Base-by-base conservation (phyloP, 1,284 basidiomycete genomes). In the Fomitopsis palustris region DNA sequence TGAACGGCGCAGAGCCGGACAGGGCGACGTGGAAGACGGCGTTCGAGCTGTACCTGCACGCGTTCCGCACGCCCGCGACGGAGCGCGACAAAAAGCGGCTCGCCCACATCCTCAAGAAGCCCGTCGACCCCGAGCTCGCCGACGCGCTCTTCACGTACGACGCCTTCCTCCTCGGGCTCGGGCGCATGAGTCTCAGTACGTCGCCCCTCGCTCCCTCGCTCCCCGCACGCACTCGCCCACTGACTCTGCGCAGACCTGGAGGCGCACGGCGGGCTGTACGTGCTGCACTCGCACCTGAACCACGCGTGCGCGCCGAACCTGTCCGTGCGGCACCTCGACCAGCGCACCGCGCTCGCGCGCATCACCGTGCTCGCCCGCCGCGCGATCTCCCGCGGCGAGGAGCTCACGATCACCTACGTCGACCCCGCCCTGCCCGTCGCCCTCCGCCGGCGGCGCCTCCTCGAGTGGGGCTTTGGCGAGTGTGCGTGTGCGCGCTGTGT, bases 251-350 rank as follows among this genome's bases (percentile, higher is more conserved):
- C 62, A 91, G 89, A 95, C 70, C 78, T 93, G 60, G 94, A 96
- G 74, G 85, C 87, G 2, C 92, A 93, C 62, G 94, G 94, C 4
- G 94, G 93, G 1, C 77, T 96, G 10, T 96, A 95, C 73, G 81
- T 83, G 7, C 81, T 96, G 9, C 93, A 96, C 72, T 90, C 92
- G 1, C 92, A 95, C 69, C 72, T 96, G 41, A 96, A 96, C 74
- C 94, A 96, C 71, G 82, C 81, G 16, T 96, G 93, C 73, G 71
- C 75, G 4, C 92, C 94, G 0, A 95, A 93, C 69, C 66, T 90
- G 47, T 87, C 88, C 38, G 85, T 91, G 23, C 84, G 83, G 19
- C 93, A 88, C 69, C 74, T 85, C 61, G 80, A 90, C 71, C 82
- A 83, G 64, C 83, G 85, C 58, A 81, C 79, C 23, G 79, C 83